phyloP scores from a whole-genome alignment of 345 rosid species.

The Laguncularia racemosa region DNA sequence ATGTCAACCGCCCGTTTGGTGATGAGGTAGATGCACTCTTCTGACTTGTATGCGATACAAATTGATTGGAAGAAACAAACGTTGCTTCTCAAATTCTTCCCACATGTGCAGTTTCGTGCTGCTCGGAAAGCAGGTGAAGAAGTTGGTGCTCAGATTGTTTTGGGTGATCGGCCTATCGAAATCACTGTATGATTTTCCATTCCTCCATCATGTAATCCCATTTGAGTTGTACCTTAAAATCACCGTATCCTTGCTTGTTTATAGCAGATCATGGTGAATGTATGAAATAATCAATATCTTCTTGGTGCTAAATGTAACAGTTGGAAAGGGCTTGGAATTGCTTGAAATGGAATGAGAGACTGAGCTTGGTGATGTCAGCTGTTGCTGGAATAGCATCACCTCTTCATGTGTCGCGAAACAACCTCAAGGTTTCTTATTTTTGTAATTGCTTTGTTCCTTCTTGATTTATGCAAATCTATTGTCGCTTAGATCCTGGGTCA shows the following conservation, averaged over 20 bases:
- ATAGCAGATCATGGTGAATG: no score
- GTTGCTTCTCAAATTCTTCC: not conserved
- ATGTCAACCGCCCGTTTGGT: slow-evolving; percentile 65
- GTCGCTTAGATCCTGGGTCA: no score
- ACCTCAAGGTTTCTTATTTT: slow-evolving; percentile 30
- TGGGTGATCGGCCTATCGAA: slow-evolving; percentile 88
- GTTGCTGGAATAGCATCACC: slow-evolving; percentile 55
- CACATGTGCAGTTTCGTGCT: slow-evolving; percentile 61
- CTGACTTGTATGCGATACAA: not conserved
- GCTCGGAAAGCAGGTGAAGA: slow-evolving; percentile 73
- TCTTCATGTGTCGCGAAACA: slow-evolving; percentile 24
- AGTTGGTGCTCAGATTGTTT: slow-evolving; percentile 82
- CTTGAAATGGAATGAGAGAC: slow-evolving; percentile 45
- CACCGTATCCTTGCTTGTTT: no score
- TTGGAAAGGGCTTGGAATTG: slow-evolving; percentile 83
- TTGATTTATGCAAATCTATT: not conserved
- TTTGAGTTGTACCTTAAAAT: no score
- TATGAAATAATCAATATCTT: no score
- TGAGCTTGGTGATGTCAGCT: slow-evolving; percentile 37
- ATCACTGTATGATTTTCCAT: slow-evolving; percentile 40
- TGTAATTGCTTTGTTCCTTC: not conserved
- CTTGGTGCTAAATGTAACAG: slow-evolving; percentile 13
- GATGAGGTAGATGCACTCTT: slow-evolving; percentile 47
- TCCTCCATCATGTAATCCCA: no score
- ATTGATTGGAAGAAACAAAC: not conserved